phyloP scores from a whole-genome alignment of 805 yeast species.

The Zygosaccharomyces bisporus region DNA sequence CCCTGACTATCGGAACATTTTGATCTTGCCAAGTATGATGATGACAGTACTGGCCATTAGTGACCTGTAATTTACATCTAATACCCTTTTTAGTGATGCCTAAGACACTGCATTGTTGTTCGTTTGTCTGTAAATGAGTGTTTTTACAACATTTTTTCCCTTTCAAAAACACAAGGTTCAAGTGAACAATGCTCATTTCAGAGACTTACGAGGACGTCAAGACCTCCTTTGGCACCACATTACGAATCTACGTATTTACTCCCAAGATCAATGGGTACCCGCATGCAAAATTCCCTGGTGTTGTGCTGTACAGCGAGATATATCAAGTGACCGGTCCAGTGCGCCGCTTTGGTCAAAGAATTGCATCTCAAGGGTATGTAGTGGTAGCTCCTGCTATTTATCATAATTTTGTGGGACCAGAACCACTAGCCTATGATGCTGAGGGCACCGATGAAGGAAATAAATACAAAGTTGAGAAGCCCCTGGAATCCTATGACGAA shows the following conservation, averaged over 20 bases:
- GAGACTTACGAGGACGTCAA: constrained; percentile 61
- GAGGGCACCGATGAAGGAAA: constrained; percentile 78
- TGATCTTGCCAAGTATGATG: constrained; percentile 22
- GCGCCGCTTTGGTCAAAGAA: constrained; percentile 67
- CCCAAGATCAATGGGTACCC: constrained; percentile 73
- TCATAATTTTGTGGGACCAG: constrained; percentile 65
- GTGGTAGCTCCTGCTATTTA: constrained; percentile 78
- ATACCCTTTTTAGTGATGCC: constrained; percentile 27
- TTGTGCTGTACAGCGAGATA: constrained; percentile 72
- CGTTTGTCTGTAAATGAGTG: background rate
- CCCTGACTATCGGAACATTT: background rate
- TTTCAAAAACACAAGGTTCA: background rate
- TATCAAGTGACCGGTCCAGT: constrained; percentile 85
- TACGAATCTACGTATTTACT: constrained; percentile 62
- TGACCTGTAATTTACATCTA: constrained; percentile 21
- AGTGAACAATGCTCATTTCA: constrained; percentile 54
- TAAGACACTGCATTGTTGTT: constrained; percentile 19
- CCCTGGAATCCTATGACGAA: constrained; percentile 69
- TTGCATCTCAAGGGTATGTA: constrained; percentile 75
- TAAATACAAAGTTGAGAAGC: constrained; percentile 59
- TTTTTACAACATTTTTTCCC: background rate
- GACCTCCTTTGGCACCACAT: constrained; percentile 62
- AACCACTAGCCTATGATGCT: constrained; percentile 63
- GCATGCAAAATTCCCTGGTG: constrained; percentile 77
- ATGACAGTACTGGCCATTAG: constrained; percentile 19